Base-by-base conservation (phyloP, 2,329 filamentous ascomycete species). In the Trichoderma semiorbis region DNA sequence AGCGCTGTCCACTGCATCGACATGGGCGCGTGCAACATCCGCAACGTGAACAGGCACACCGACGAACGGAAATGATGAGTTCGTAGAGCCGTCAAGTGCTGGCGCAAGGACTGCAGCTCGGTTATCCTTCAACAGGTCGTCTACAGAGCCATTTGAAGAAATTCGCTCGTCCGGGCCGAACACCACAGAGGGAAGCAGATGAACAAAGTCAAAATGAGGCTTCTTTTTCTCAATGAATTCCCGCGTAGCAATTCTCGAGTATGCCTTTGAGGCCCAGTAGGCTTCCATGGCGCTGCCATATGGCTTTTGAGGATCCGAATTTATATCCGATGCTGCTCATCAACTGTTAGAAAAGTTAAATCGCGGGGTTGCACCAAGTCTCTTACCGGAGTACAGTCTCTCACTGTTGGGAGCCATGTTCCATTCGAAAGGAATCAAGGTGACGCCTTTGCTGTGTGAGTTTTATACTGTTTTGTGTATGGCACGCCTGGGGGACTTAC, bases 211-310 rank as follows among this genome's bases (percentile, higher is more conserved):
- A 53, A 74, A 74, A 1, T 65, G 62, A 5, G 73, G 73, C 32
- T 55, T 61, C n/a, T 61, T 58, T 12, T 60, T 24, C 21, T 47
- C 18, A 0, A 74, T 14, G 8, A 67, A 74, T 3, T 65, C 34
- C n/a, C 32, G 58, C 10, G 69, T 43, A 2, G 60, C 68, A 0
- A 68, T 69, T 55, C 73, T 47, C 2, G 73, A 64, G 14, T 67
- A 36, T 4, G 72, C 72, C 36, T 74, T 73, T 7, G 73, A 72
- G 2, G 72, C 73, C 73, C 73, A 74, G 34, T 74, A 74, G 10
- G 73, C 73, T 50, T 74, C 70, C 71, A 74, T 74, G 5, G 68
- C 32, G 7, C 32, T 72, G 11, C 28, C 36, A 14, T 69, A 69
- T 26, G 66, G 53, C 36, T 47, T 60, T 7, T 32, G n/a, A 18